Evolutionary conservation across 2,329 filamentous ascomycete genomes (phyloP), one percentile per base, ranked within the genome.

Genomic region (Lasiodiplodia hormozganensis): DNA sequence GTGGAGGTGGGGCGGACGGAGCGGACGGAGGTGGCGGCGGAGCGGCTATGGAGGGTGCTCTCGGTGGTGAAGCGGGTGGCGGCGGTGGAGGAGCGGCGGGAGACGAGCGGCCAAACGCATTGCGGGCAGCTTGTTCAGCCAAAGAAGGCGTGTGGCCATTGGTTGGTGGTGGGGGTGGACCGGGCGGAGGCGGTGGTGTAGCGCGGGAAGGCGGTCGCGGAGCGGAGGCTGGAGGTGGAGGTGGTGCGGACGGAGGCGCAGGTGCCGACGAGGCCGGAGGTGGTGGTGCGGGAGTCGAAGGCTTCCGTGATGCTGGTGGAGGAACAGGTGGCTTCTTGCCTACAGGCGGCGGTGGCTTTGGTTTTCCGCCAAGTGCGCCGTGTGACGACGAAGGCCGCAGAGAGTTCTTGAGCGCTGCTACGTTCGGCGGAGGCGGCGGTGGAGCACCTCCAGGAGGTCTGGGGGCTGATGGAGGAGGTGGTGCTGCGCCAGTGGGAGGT

Each of bases 341-440:
- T 73, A 92, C 86, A 6, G 90, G 91, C 14, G 92, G 92, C 36
- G 93, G 93, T 43, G 93, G 93, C 67, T 84, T 85, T 10, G 90
- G 90, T 73, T 87, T 86, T 43, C 80, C 78, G 43, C 80, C 28
- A 23, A 56, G 78, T n/a, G 80, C 74, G 51, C 85, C 82, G 40
- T 87, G 88, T 67, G 82, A 81, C 4, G 88, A 88, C 70, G 52
- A 28, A 85, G 82, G 72, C 85, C 91, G 74, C 6, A 83, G 72
- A 67, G 79, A 80, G 69, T 79, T 80, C 69, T 75, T 81, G 51
- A 83, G 73, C 18, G 84, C 83, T 62, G 88, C 83, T 23, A 87
- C 82, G 21, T 89, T 81, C 7, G 84, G 82, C 58, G 91, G 90
- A 40, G 88, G 87, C 40, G 88, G 87, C 40, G 75, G 76, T n/a